phyloP scores from a whole-genome alignment of 2,329 filamentous ascomycete species.

The Monilinia polystroma region DNA sequence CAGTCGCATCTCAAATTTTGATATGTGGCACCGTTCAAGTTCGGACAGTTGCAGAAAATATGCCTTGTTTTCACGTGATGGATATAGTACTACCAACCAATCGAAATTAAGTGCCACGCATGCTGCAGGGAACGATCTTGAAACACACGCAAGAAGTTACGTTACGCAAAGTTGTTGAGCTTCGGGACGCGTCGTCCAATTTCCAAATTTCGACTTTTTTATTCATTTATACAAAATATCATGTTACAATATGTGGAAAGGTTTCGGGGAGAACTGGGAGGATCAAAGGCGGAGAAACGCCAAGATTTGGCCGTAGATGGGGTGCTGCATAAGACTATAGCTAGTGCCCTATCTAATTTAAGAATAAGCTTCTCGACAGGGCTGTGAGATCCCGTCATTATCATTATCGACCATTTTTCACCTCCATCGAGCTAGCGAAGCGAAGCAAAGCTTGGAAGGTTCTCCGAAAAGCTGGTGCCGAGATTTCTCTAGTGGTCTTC shows the following conservation, averaged over 20 bases:
- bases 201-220: not conserved
- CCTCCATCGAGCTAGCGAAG: not conserved
- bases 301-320: not conserved
- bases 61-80: not conserved
- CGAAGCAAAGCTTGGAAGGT: too few species aligned
- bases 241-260: too few species aligned
- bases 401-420: not conserved
- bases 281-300: conserved; percentile 2
- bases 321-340: not conserved
- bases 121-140: too few species aligned
- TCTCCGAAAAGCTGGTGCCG: not conserved
- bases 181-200: not conserved
- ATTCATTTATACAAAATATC: too few species aligned
- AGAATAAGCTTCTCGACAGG: conserved; percentile 8
- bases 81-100: not conserved
- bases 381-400: not conserved
- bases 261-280: not conserved
- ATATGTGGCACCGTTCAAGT: not conserved
- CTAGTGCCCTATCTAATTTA: not conserved
- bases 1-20: not conserved
- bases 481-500: not conserved
- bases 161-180: not conserved
- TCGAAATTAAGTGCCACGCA: not conserved
- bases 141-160: too few species aligned
- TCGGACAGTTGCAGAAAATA: not conserved